These are phyloP conservation scores for Hemisphaericaspora lyxosophila DNA, from an alignment of 1,139 yeast genomes.

Conservation along the genomic window DNA sequence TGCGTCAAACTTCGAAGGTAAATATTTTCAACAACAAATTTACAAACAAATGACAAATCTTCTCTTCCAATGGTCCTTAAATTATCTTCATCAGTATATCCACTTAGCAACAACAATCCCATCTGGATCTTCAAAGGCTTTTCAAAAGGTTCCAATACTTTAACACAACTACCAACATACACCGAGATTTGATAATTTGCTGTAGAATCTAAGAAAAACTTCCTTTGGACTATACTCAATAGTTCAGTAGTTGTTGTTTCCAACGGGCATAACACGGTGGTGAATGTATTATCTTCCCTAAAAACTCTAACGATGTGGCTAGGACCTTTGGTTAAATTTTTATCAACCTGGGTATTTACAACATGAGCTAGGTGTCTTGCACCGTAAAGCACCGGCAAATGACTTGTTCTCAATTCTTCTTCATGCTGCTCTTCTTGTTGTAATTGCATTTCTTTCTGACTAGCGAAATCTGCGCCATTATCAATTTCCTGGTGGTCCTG, in stretches of 20 bases:
- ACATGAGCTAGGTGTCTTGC: conserved; percentile 28
- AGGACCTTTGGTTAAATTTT: conserved; percentile 27
- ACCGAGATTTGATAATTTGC: conserved; percentile 79
- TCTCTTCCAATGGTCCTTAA: conserved; percentile 81
- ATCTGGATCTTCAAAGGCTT: conserved; percentile 78
- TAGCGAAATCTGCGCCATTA: not conserved
- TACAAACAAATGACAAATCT: conserved; percentile 82
- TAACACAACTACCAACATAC: conserved; percentile 74
- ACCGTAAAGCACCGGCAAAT: conserved; percentile 41
- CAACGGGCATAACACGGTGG: conserved; percentile 72
- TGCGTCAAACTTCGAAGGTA: conserved; percentile 67
- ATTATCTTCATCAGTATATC: conserved; percentile 75
- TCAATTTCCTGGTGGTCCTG: not conserved
- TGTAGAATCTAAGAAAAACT: conserved; percentile 70
- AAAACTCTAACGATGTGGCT: conserved; percentile 66
- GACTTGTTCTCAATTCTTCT: conserved; percentile 4
- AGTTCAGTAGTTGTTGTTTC: conserved; percentile 79
- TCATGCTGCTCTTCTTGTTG: conserved; percentile 5
- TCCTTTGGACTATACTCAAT: conserved; percentile 64
- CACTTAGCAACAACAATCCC: conserved; percentile 71
- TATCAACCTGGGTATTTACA: conserved; percentile 17
- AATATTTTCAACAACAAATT: conserved; percentile 75
- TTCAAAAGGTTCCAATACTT: conserved; percentile 70
- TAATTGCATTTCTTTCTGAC: conserved; percentile 3
- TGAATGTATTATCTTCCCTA: conserved; percentile 78